Conservation (phyloP, 2,329 filamentous ascomycete genomes). For the Alternaria sp. region DNA sequence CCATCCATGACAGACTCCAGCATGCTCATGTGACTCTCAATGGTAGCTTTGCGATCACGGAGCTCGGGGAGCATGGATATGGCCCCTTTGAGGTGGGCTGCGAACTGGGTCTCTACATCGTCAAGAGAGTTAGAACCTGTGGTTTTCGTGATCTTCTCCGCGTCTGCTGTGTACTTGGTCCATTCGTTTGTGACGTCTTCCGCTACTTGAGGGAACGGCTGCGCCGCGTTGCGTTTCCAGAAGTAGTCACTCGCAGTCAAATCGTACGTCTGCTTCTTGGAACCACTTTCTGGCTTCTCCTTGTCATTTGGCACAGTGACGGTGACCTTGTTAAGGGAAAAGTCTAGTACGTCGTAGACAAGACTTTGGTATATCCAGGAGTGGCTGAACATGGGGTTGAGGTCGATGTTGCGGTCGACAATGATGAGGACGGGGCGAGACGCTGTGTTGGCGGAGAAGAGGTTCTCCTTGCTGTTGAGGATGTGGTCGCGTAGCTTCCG, state of each 20-base stretch:
- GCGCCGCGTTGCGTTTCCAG: slow-evolving; percentile 89
- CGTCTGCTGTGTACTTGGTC: slow-evolving; percentile 94
- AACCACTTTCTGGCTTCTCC: slow-evolving; percentile 73
- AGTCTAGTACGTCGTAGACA: slow-evolving; percentile 58
- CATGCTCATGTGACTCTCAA: slow-evolving; percentile 94
- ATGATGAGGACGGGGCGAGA: slow-evolving; percentile 89
- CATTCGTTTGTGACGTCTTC: slow-evolving; percentile 95
- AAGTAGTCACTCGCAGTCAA: slow-evolving; percentile 92
- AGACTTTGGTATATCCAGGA: slow-evolving; percentile 68
- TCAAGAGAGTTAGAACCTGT: slow-evolving; percentile 92
- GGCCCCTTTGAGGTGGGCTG: slow-evolving; percentile 93
- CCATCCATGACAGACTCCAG: slow-evolving; percentile 60
- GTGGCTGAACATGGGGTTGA: slow-evolving; percentile 98
- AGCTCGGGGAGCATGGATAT: slow-evolving; percentile 93
- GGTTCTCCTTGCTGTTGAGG: slow-evolving; percentile 95
- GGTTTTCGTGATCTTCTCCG: slow-evolving; percentile 91
- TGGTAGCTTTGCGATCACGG: slow-evolving; percentile 78
- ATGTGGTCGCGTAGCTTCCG: slow-evolving; percentile 96
- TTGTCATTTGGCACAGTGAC: slow-evolving; percentile 86
- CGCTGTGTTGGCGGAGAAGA: slow-evolving; percentile 79
- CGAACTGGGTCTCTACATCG: slow-evolving; percentile 88
- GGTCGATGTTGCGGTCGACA: slow-evolving; percentile 91
- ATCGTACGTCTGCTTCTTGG: slow-evolving; percentile 89
- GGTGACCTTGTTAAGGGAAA: slow-evolving; percentile 91
- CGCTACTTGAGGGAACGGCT: slow-evolving; percentile 55